Base-by-base conservation (phyloP, 1,284 basidiomycete genomes). In the Malassezia caprae region DNA sequence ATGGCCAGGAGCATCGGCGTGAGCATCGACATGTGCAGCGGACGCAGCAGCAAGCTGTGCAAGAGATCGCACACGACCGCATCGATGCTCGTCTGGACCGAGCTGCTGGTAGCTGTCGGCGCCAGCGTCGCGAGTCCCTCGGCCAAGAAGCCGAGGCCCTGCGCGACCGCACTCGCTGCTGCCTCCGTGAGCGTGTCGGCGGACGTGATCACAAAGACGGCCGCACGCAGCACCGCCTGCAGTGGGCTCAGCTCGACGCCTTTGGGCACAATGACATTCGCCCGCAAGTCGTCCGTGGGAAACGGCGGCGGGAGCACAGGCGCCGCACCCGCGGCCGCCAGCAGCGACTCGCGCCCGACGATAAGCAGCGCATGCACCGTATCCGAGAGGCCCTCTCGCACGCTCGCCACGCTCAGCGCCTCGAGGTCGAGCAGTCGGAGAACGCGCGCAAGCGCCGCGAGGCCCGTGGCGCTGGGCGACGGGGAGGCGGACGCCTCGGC, bases 1-100 rank as follows among this genome's bases (percentile, higher is more conserved):
- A 56, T 39, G 31, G 44, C 43, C 8, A 51, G 45, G 21, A 56
- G 7, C 21, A 44, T 37, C 10, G 54, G 43, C 21, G 34, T 23
- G 10, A 56, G 45, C 28, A 42, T 28, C n/a, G 54, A 31, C 15
- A 17, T 26, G 42, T 56, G 48, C 37, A 51, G n/a, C 12, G 43
- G 32, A 8, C 45, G 43, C n/a, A 56, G 23, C 2, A 56, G 28
- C 34, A 56, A 37, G 19, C 28, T 31, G 13, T 30, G 32, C 26
- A 56, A 6, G 8, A 54, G 13, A 23, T 51, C 41, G 21, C 42
- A 24, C n/a, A 41, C 42, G 7, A 41, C 32, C 4, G 11, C 21
- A 35, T 56, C 54, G 17, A 50, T 13, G 15, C 24, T 19, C 2
- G 1, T 8, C 15, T 51, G 48, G 15, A 47, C 23, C 4, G 17